Conservation (phyloP, 129 eudicot genomes). For the Artemisia annua region DNA sequence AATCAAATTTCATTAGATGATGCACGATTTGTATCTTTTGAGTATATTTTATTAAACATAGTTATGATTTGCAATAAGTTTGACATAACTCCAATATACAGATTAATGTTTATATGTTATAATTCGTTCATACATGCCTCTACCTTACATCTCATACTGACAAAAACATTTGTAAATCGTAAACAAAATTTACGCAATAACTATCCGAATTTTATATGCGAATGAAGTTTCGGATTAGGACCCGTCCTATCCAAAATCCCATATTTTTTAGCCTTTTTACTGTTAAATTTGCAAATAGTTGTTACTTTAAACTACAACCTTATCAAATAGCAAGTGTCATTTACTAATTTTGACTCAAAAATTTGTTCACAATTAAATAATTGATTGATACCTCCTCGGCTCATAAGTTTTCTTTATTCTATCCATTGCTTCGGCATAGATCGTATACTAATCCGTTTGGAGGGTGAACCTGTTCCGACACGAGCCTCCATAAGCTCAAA, state of each 20-base stretch:
- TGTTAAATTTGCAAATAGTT: constrained; percentile 60
- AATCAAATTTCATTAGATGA: no score
- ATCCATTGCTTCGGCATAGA: constrained; percentile 71
- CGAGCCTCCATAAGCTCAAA: constrained; percentile 42
- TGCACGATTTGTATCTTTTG: no score
- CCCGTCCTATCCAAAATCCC: constrained; percentile 98
- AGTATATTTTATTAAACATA: no score
- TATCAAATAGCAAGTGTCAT: constrained; percentile 31
- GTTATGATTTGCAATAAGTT: no score
- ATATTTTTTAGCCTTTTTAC: constrained; percentile 45
- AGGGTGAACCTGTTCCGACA: constrained; percentile 79
- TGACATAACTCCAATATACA: no score
- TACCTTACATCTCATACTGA: no score
- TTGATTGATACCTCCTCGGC: constrained; percentile 51
- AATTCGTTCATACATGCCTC: no score
- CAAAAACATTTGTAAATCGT: no score
- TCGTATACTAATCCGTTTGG: constrained; percentile 92
- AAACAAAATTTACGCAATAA: no score
- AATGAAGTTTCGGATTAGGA: constrained; percentile 65
- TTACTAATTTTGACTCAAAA: not conserved
- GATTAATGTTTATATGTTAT: no score
- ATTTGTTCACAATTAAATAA: not conserved
- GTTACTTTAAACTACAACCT: constrained; percentile 81
- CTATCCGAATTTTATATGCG: no score
- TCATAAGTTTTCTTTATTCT: constrained; percentile 65